Percentiles rank a stretch among this genome's conserved stretches.
phyloP scores from a whole-genome alignment of 2,329 filamentous ascomycete species.

The Leptographium radiaticola region DNA sequence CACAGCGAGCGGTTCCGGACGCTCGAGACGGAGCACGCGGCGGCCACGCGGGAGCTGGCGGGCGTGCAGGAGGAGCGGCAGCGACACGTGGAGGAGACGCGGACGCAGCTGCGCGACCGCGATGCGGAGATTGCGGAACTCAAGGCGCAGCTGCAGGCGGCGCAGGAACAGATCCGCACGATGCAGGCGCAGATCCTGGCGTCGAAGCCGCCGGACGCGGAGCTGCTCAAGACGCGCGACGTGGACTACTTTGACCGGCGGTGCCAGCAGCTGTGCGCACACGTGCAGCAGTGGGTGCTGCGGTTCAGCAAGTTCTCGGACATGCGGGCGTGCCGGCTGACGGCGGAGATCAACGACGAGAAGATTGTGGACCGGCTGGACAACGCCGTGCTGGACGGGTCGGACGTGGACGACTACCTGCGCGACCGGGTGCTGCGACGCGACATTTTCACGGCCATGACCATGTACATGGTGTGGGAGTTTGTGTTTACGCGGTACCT shows the following conservation, averaged over 20 bases:
- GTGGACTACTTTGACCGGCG: slow-evolving; percentile 93
- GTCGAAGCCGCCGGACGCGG: slow-evolving; percentile 43
- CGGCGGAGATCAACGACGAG: slow-evolving; percentile 75
- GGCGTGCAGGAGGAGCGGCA: slow-evolving; percentile 13
- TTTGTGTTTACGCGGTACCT: slow-evolving; percentile 96
- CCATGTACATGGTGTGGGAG: slow-evolving; percentile 99
- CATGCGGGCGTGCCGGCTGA: slow-evolving; percentile 72
- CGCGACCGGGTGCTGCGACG: slow-evolving; percentile 76
- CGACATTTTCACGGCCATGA: slow-evolving; percentile 96
- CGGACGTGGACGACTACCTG: slow-evolving; percentile 80
- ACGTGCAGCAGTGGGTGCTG: slow-evolving; percentile 94
- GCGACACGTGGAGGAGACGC: slow-evolving; percentile 17
- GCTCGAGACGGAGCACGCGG: slow-evolving; percentile 54
- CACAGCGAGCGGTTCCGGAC: slow-evolving; percentile 58
- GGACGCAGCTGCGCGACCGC: slow-evolving; percentile 54
- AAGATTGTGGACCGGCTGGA: slow-evolving; percentile 90
- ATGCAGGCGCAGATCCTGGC: slow-evolving; percentile 46
- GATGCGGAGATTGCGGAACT: slow-evolving; percentile 72
- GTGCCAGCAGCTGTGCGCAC: slow-evolving; percentile 88
- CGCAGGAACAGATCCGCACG: slow-evolving; percentile 47
- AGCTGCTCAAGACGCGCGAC: slow-evolving; percentile 69
- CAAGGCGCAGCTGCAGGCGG: slow-evolving; percentile 62
- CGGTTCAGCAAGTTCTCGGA: slow-evolving; percentile 98
- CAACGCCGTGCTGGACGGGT: slow-evolving; percentile 86
- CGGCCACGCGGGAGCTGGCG: slow-evolving; percentile 52